phyloP scores from a whole-genome alignment of 768 basidiomycete species.

The Leccinum ochraceum region DNA sequence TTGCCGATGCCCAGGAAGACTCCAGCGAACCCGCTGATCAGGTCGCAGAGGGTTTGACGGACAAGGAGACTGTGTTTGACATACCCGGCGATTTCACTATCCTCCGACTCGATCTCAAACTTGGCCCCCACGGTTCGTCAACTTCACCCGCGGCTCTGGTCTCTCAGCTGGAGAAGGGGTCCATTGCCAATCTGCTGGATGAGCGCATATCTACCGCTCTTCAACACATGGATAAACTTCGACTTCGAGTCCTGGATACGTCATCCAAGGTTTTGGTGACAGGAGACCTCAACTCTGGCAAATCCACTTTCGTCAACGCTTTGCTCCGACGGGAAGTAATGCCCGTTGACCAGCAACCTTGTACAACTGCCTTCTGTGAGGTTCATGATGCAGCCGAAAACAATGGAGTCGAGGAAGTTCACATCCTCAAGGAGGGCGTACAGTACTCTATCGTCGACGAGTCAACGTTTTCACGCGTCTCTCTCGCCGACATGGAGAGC shows the following conservation, averaged over 20 bases:
- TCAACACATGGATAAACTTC: constrained; percentile 81
- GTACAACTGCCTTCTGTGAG: constrained; percentile 96
- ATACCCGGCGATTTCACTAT: constrained; percentile 74
- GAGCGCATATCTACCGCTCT: constrained; percentile 76
- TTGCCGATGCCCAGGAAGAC: constrained; percentile 47
- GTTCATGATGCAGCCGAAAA: constrained; percentile 90
- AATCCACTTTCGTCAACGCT: constrained; percentile 98
- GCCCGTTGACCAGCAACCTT: constrained; percentile 98
- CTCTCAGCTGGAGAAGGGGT: constrained; percentile 88
- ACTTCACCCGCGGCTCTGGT: constrained; percentile 73
- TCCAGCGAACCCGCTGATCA: constrained; percentile 15
- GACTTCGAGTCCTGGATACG: constrained; percentile 84
- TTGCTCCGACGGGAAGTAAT: constrained; percentile 87
- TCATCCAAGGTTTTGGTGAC: constrained; percentile 97
- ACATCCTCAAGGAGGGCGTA: constrained; percentile 69
- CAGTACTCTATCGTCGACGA: constrained; percentile 71
- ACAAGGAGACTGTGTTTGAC: constrained; percentile 40
- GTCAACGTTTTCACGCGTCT: constrained; percentile 70
- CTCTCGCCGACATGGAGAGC: constrained; percentile 71
- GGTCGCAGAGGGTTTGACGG: constrained; percentile 26
- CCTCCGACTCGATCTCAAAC: constrained; percentile 89
- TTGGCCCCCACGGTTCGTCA: constrained; percentile 70
- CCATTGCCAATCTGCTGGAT: constrained; percentile 89
- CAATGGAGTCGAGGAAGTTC: constrained; percentile 78
- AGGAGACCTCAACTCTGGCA: constrained; percentile 97